Base-by-base conservation (phyloP, 2,329 filamentous ascomycete species). In the Ceratocystis albifundus region DNA sequence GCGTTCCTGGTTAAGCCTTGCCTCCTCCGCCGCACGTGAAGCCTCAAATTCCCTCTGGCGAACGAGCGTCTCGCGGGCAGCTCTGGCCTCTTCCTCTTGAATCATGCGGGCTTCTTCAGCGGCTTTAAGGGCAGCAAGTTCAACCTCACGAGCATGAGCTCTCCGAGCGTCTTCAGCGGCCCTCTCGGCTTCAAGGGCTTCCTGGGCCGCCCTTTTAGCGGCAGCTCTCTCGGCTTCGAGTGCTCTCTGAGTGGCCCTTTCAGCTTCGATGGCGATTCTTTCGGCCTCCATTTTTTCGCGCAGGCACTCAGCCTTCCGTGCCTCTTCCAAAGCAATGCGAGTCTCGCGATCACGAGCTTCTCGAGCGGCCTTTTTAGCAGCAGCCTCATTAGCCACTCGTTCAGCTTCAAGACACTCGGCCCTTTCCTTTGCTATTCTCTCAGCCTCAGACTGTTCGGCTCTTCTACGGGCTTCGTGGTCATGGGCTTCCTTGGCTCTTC, bases 201-300 rank as follows among this genome's bases (percentile, higher is more conserved):
- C 36, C 28, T 61, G 36, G 15, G 46, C 45, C 17, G 10, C 53
- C 15, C 50, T 30, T 5, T 10, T 10, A 80, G 3, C 4, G 36
- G 36, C 80, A 15, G 79, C 76, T 65, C 80, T 76, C 66, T 77
- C 77, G 2, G 79, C 75, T 25, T 53, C 48, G 17, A 6, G 20
- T 15, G 50, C 50, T 25, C 30, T 36, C 20, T 36, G 55, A 7
- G 55, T 17, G 7, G 55, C 55, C 10, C 17, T n/a, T 36, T 59
- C 28, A 1, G 48, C 48, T n/a, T 8, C 48, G 7, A 15, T 15
- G 10, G 50, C 15, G 5, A 28, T 12, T 73, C 72, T 66, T 76
- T 77, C 48, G 79, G 78, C 22, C 80, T 75, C 66, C 75, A 76
- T 66, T 79, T 72, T 59, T 79, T 77, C 45, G 76, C 75, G 69